Evolutionary conservation across 768 basidiomycete genomes (phyloP), one percentile per base, ranked within the genome.

Genomic region (Xerocomellus amylosporus): DNA sequence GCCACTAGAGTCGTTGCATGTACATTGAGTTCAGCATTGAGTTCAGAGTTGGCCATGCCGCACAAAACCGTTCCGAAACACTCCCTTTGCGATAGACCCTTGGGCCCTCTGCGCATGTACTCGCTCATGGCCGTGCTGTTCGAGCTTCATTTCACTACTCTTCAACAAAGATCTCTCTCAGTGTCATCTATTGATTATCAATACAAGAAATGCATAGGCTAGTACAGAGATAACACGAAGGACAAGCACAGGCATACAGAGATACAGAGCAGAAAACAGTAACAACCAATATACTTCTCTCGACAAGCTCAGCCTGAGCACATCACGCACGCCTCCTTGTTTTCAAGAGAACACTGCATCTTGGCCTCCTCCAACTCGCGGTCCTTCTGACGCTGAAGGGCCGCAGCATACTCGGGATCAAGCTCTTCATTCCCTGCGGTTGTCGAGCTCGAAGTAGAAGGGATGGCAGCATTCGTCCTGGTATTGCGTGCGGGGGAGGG

Each of bases 321-420:
- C 91, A 94, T 94, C 69, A 93, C 63, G 67, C 93, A 96, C 1
- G 89, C 91, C 51, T 96, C 93, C 78, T 94, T 94, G 74, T 96
- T 96, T 71, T 95, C 93, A 46, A 96, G 62, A 58, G 90, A 91
- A 66, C 94, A 96, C 68, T 81, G 72, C 53, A 94, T 70, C 73
- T 87, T 86, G 6, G 86, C 94, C 55, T 90, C 86, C 70, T 90
- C 94, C 4, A 84, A 73, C 73, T 93, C 86, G 17, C 87, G 81
- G 47, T 86, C 83, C 59, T 80, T 79, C 64, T 85, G 84, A 46
- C 87, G 75, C 61, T 81, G 74, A 47, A 93, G 71, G 0, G 92
- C 91, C 33, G 86, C 90, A 12, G 87, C 87, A 61, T 86, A 93
- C 65, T 91, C 92, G 4, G 87, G 85, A 59, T 83, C 79, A 30